Evolutionary conservation across 176 grass and related monocot species (phyloP).

Genomic region (Areca catechu): DNA sequence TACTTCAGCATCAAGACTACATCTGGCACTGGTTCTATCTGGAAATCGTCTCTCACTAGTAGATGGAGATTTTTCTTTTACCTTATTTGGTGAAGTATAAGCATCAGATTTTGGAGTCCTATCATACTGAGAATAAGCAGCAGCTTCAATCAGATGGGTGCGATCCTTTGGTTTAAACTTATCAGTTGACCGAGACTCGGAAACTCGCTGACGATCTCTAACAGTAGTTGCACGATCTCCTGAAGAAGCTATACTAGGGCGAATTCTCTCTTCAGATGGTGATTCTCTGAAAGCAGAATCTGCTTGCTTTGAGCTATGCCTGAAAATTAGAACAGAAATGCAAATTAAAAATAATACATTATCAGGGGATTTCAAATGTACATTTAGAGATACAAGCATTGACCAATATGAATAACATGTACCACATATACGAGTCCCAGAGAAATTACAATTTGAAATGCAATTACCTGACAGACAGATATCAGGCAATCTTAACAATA

Average conservation of each 20-base stretch:
- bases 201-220: constrained; percentile 49
- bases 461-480: too few relatives aligned
- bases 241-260: constrained; percentile 38
- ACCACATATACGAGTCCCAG: too few relatives aligned
- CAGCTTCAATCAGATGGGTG: constrained; percentile 46
- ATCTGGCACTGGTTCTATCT: constrained; percentile 44
- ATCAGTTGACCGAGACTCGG: constrained; percentile 41
- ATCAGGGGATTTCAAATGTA: not conserved
- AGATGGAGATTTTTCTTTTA: constrained; percentile 59
- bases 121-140: constrained; percentile 42
- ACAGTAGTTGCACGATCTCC: constrained; percentile 59
- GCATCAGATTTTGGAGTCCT: constrained; percentile 58
- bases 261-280: constrained; percentile 58
- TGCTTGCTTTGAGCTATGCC: constrained; percentile 62
- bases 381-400: too few relatives aligned
- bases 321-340: constrained; percentile 13
- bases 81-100: constrained; percentile 50
- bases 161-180: constrained; percentile 58
- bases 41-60: constrained; percentile 62
- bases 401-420: too few relatives aligned
- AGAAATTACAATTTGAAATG: too few relatives aligned
- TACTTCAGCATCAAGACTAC: constrained; percentile 50
- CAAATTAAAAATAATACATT: not conserved
- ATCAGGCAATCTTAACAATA: too few relatives aligned
- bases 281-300: constrained; percentile 66